Evolutionary conservation across 2,329 filamentous ascomycete species (phyloP).

Genomic region (Verticillium nonalfalfae): DNA sequence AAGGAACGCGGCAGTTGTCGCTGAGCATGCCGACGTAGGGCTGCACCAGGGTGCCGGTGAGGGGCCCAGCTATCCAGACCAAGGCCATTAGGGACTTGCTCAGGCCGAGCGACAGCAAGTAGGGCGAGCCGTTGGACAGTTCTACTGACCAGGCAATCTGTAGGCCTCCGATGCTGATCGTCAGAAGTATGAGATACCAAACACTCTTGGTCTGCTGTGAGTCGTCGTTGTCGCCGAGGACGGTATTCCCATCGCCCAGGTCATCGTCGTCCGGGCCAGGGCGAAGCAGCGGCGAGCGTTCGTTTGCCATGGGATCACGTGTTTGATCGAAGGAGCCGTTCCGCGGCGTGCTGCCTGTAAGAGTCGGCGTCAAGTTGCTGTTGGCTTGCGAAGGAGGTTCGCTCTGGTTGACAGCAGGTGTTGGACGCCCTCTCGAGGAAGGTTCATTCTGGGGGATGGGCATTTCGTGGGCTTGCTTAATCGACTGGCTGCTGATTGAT

Average conservation of each 20-base stretch:
- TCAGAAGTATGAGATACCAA: constrained; percentile 82
- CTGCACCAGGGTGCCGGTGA: constrained; percentile 74
- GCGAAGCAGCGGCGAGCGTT: constrained; percentile 9
- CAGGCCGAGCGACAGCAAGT: constrained; percentile 71
- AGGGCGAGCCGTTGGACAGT: constrained; percentile 85
- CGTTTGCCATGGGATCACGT: constrained; percentile 1
- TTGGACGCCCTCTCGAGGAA: constrained; percentile 7
- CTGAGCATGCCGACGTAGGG: constrained; percentile 78
- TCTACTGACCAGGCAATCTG: constrained; percentile 97
- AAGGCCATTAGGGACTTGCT: constrained; percentile 78
- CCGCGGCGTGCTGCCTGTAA: constrained; percentile 3
- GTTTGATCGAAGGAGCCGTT: constrained; percentile 1
- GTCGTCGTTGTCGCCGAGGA: constrained; percentile 7
- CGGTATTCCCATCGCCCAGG: constrained; percentile 3
- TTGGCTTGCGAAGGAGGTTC: not conserved
- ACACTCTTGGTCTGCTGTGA: constrained; percentile 66
- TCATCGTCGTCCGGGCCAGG: constrained; percentile 6
- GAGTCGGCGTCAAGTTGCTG: constrained; percentile 1
- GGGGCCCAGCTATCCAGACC: constrained; percentile 77
- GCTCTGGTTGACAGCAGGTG: constrained; percentile 8
- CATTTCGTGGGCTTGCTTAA: not conserved
- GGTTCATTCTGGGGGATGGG: constrained; percentile 5
- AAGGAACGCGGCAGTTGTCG: constrained; percentile 66
- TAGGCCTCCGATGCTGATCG: constrained; percentile 78
- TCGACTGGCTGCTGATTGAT: too few relatives aligned